Conservation (phyloP, 2,329 filamentous ascomycete species). For the Peltaster fructicola region DNA sequence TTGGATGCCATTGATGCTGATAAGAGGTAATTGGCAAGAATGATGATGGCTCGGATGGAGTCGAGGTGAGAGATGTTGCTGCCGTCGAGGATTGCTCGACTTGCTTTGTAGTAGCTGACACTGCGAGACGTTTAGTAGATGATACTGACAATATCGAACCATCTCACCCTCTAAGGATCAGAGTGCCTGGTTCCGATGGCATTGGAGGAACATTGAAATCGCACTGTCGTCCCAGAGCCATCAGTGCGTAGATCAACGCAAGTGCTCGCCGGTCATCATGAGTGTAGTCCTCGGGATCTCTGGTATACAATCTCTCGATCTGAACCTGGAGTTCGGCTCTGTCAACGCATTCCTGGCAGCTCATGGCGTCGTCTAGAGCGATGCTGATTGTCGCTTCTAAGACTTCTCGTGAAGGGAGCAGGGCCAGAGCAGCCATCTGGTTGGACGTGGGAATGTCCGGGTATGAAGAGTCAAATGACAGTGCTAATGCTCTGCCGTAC, state of each 20-base stretch:
- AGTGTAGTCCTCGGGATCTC: slow-evolving; percentile 4
- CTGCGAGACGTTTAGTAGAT: slow-evolving; percentile 3
- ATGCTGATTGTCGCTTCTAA: slow-evolving; percentile 5
- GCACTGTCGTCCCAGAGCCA: slow-evolving; percentile 4
- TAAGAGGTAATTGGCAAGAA: slow-evolving; percentile 13
- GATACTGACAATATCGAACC: slow-evolving; percentile 1
- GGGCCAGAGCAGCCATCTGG: too few species aligned
- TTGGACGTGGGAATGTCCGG: too few species aligned
- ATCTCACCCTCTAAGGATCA: slow-evolving; percentile 2
- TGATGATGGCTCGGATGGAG: slow-evolving; percentile 11
- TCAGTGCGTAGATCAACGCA: slow-evolving; percentile 4
- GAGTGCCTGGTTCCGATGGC: neutral
- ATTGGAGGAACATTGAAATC: neutral
- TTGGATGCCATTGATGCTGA: slow-evolving; percentile 11
- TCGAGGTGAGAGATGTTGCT: slow-evolving; percentile 10
- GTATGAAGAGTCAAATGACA: too few species aligned
- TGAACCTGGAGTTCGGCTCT: neutral
- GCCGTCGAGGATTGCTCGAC: slow-evolving; percentile 8
- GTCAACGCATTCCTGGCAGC: slow-evolving; percentile 2
- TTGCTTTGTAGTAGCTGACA: slow-evolving; percentile 8
- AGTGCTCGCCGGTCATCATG: slow-evolving; percentile 3
- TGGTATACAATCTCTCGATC: slow-evolving; percentile 3
- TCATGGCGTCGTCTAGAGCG: slow-evolving; percentile 5
- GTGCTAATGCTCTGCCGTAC: too few species aligned
- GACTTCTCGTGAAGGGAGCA: slow-evolving; percentile 6